Evolutionary conservation across 768 basidiomycete genomes (phyloP).

Genomic region (Lactifluus hygrophoroides): DNA sequence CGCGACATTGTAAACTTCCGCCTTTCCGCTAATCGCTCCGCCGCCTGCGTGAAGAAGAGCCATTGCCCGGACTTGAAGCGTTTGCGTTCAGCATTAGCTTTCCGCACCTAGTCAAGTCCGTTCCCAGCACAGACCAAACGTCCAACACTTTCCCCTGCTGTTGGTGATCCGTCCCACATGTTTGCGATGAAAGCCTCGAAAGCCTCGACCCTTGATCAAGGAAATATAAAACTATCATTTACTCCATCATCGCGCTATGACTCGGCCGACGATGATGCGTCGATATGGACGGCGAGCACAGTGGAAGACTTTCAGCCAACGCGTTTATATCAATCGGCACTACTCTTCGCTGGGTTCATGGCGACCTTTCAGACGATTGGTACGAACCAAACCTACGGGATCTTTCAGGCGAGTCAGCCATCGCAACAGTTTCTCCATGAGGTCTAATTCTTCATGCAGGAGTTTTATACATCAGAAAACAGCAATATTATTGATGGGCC

Average conservation of each 20-base stretch:
- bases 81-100: neutral
- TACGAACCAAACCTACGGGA: slow-evolving; percentile 35
- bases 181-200: neutral
- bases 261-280: neutral
- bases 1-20: neutral
- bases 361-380: slow-evolving; percentile 41
- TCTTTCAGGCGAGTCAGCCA: slow-evolving; percentile 31
- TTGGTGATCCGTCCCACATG: neutral
- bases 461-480: slow-evolving; percentile 35
- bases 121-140: neutral
- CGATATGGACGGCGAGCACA: neutral
- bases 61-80: neutral
- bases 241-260: neutral
- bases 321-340: slow-evolving; percentile 29
- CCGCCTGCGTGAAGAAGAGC: neutral
- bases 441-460: slow-evolving; percentile 23
- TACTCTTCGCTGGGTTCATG: slow-evolving; percentile 35
- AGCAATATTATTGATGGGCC: slow-evolving; percentile 30
- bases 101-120: neutral
- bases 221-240: neutral
- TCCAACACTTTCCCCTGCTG: neutral
- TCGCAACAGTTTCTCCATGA: neutral
- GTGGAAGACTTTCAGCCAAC: slow-evolving; percentile 22
- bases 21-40: neutral
- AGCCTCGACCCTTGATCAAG: neutral